Evolutionary conservation across 2,329 filamentous ascomycete species (phyloP), one percentile per base, ranked within the genome.

Genomic region (Neonectria coccinea): DNA sequence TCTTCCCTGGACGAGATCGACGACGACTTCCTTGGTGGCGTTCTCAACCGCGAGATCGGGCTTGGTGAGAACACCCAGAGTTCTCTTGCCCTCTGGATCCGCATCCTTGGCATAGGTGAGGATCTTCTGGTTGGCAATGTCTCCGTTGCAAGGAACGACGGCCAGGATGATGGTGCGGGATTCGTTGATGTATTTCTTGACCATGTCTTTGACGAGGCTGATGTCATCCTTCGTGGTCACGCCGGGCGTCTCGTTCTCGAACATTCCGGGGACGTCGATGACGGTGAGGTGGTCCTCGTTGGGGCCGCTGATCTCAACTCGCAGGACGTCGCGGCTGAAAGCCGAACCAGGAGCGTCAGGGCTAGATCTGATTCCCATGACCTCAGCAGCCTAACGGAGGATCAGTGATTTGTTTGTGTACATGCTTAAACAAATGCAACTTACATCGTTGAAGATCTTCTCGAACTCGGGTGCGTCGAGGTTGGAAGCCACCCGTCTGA

Each of bases 241-340:
- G 0, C 82, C 82, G 51, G 66, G 62, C 0, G 71, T 73, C 0
- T 39, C 57, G 18, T 70, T 68, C 56, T 78, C 65, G 18, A 87
- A 86, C n/a, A 86, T 83, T 0, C 85, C 85, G 0, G 85, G 85
- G 0, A 87, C 83, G 18, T 87, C 85, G 5, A 86, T 86, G 7
- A 87, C 77, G 0, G 84, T 87, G 7, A 87, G 76, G 16, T 85
- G 81, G 3, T 81, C 72, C 68, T 78, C 82, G 0, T 79, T 53
- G 0, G 84, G 85, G 0, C 85, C 83, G 1, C 74, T 76, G 31
- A 85, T 83, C 57, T 80, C 79, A 0, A 80, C 75, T 0, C 75
- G 74, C n/a, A 80, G 70, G 0, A 80, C 66, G 42, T 86, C 83
- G 5, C 83, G 76, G 31, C 82, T 85, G 53, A 87, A 87, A 0